Evolutionary conservation across 202 grass and related monocot genomes (phyloP).

Genomic region (Saccharum hybrid): DNA sequence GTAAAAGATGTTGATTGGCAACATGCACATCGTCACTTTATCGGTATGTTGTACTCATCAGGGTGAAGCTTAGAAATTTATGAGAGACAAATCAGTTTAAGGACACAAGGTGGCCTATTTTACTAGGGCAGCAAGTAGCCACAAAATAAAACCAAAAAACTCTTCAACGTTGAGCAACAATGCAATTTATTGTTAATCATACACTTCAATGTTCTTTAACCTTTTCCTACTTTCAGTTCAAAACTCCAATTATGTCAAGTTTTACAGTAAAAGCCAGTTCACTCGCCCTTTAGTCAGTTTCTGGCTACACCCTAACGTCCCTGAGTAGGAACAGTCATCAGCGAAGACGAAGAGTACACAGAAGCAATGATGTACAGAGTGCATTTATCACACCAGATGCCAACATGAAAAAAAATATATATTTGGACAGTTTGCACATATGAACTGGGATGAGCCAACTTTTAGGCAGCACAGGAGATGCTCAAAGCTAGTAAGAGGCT

Average conservation of each 20-base stretch:
- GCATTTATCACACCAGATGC: conserved; percentile 31
- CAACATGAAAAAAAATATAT: not conserved
- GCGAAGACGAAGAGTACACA: not conserved
- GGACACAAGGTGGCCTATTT: not conserved
- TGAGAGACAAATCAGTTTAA: conserved; percentile 16
- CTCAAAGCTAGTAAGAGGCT: not conserved
- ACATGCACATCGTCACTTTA: not conserved
- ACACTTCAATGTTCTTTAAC: not conserved
- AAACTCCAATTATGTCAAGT: not conserved
- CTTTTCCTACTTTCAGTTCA: not conserved
- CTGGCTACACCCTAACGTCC: not conserved
- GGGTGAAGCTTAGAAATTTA: conserved; percentile 15
- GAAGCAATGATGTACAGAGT: conserved; percentile 9
- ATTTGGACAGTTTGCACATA: conserved; percentile 11
- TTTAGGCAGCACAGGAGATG: not conserved
- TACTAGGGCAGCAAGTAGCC: not conserved
- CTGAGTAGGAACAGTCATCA: conserved; percentile 5
- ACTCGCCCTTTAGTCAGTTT: not conserved
- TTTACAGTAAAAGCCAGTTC: not conserved
- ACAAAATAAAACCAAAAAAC: conserved; percentile 11
- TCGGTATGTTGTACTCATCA: not conserved
- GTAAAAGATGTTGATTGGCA: conserved; percentile 9
- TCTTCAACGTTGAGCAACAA: not conserved
- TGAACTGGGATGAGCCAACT: not conserved
- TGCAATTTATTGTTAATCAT: not conserved